Base-by-base conservation (phyloP, 805 yeast genomes). In the Wickerhamomyces xylosicus region DNA sequence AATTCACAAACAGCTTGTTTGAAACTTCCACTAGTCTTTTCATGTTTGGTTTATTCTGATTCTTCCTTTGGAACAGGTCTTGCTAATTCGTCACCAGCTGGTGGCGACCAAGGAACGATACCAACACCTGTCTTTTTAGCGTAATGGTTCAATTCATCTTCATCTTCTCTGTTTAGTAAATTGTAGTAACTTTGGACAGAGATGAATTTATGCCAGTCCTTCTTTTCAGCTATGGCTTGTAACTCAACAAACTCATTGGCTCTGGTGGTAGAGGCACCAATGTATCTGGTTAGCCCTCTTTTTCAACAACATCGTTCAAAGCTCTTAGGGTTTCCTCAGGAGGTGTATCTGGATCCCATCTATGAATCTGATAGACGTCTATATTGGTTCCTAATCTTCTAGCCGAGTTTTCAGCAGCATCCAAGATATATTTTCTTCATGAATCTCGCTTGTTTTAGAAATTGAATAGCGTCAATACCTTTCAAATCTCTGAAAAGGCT, bases 241-340 rank as follows among this genome's bases (percentile, higher is more conserved):
- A 74, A 48, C 48, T 63, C 64, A 2, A 66, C 74, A 50, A 77
- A 75, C 46, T 76, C 73, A 18, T 59, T 58, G 2, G 78, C 69
- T 46, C 61, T 63, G 79, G 75, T 77, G 3, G 79, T 58, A 0
- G 80, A 74, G 2, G 81, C 80, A 11, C 83, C 84, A 43, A 77
- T 66, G 52, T 77, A 77, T 34, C 80, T 61, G 5, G 64, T 62
- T 25, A 59, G 53, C 11, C 79, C 79, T 31, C n/a, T n/a, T 49
- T 40, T 33, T 61, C 58, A 19, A 72, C 68, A 15, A 69, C 63
- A 45, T 74, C 77, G 47, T 74, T 64, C 46, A 74, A 57, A 2
- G 77, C 71, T 44, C 54, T 64, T 77, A 75, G 70, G n/a, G 67
- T 69, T 47, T 74, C 80, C 39, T 65, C 65, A 19, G 61, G 61